Evolutionary conservation across 495 filamentous ascomycete species (phyloP).

Genomic region (Podospora bellae-mahoneyi): DNA sequence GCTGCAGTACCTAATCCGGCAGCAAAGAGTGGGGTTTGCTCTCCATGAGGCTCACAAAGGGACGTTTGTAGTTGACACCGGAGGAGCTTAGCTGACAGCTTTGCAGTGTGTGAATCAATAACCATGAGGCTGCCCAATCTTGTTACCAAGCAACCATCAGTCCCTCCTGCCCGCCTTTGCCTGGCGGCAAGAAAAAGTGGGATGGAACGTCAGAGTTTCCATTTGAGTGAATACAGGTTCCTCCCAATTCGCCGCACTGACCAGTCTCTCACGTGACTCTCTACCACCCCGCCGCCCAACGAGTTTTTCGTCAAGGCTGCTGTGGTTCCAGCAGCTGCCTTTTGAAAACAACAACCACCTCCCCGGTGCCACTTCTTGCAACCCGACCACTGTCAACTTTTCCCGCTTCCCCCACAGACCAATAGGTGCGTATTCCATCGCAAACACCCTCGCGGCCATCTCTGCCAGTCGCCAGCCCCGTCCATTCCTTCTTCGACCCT

Average conservation of each 20-base stretch:
- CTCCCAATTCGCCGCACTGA: constrained; percentile 22
- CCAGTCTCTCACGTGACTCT: constrained; percentile 33
- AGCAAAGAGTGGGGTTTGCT: neutral
- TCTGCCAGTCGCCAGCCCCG: neutral
- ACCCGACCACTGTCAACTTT: constrained; percentile 27
- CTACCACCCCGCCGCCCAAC: constrained; percentile 38
- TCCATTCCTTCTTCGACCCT: constrained; percentile 1
- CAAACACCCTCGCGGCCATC: neutral
- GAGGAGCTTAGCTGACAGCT: neutral
- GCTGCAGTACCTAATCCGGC: neutral
- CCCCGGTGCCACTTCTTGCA: constrained; percentile 31
- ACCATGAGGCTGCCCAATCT: neutral
- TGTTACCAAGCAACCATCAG: neutral
- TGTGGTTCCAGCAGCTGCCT: constrained; percentile 29
- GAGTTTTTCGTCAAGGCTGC: constrained; percentile 40
- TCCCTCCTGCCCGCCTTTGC: neutral
- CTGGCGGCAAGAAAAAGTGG: neutral
- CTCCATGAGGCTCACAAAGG: neutral
- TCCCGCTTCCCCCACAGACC: constrained; percentile 19
- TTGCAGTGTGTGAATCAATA: neutral
- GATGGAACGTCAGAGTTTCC: neutral
- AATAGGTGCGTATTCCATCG: constrained; percentile 25
- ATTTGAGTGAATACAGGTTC: constrained; percentile 2
- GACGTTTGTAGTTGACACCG: neutral
- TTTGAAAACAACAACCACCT: constrained; percentile 35